Percentiles rank a stretch among this genome's conserved stretches.
Evolutionary conservation across 305 asterid genomes (phyloP).

Genomic region (Fraxinus nigra): DNA sequence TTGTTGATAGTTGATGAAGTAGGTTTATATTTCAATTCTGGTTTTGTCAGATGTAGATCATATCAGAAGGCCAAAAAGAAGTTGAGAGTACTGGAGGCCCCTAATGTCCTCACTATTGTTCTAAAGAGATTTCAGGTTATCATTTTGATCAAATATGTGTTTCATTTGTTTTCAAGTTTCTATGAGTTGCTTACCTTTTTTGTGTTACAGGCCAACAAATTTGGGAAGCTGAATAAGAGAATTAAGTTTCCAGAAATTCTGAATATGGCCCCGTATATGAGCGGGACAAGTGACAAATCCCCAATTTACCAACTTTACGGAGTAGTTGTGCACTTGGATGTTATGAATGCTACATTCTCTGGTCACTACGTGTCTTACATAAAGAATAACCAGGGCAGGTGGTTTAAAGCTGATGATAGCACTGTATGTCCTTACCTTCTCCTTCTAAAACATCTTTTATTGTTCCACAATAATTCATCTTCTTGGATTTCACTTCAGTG

Average conservation of each 20-base stretch:
- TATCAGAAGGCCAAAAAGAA: slow-evolving; percentile 80
- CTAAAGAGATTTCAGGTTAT: slow-evolving; percentile 83
- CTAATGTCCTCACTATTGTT: slow-evolving; percentile 74
- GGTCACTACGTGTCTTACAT: slow-evolving; percentile 83
- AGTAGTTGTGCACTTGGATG: slow-evolving; percentile 73
- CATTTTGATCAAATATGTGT: neutral
- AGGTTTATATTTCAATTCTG: slow-evolving; percentile 15
- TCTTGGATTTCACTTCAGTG: slow-evolving; percentile 1
- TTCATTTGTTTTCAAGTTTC: neutral
- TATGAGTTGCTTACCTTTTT: slow-evolving; percentile 16
- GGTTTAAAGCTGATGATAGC: slow-evolving; percentile 79
- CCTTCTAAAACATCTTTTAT: neutral
- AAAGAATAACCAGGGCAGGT: slow-evolving; percentile 59
- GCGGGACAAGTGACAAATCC: slow-evolving; percentile 78
- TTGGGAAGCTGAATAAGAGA: slow-evolving; percentile 76
- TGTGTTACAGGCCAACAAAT: slow-evolving; percentile 55
- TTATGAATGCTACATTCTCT: slow-evolving; percentile 65
- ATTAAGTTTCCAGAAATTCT: slow-evolving; percentile 69
- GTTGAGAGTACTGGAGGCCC: slow-evolving; percentile 76
- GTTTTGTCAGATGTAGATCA: slow-evolving; percentile 59
- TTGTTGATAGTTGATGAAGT: slow-evolving; percentile 1
- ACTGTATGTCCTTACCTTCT: slow-evolving; percentile 39
- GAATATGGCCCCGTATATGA: slow-evolving; percentile 70
- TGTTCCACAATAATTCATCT: neutral
- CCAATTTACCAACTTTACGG: slow-evolving; percentile 82